Evolutionary conservation across 2,329 filamentous ascomycete species (phyloP), one percentile per base, ranked within the genome.

Genomic region (Curvularia verruculosa): DNA sequence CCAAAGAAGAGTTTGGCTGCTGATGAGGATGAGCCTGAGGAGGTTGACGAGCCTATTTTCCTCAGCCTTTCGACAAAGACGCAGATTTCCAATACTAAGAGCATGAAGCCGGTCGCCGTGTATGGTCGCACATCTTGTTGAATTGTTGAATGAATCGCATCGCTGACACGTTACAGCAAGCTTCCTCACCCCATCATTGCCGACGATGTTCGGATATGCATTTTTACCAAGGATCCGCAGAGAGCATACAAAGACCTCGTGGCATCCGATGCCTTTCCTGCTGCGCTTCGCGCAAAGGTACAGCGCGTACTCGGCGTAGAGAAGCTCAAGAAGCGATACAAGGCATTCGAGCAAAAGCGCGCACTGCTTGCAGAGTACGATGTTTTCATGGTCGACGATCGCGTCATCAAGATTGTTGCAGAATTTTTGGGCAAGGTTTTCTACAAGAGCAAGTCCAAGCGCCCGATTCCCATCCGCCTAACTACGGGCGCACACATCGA

Each of bases 311-410:
- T 98, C 69, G 92, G 92, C 68, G 81, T 93, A 65, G 84, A 84
- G 69, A 96, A 98, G 78, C 83, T 99, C 68, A 94, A 94, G 80
- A 84, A 88, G 67, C 94, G 95, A 81, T 97, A 90, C 84, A 88
- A 90, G 81, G 86, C 90, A 59, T 99, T 91, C 78, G 95, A 99
- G 81, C 87, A 87, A 45, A 73, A 74, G 63, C 85, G 95, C 63
- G 91, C 95, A 77, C 85, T 99, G 34, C 85, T 89, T 61, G 82
- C 87, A 43, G 91, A 96, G 77, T 92, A 97, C 77, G 95, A 98
- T 75, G 81, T 98, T 54, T 98, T 99, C 81, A 84, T 99, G 55
- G 94, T 90, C 50, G 95, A 99, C 75, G 91, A 96, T 72, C 85
- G 95, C 47, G 90, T 99, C 53, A 80, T 87, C 60, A 85, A 84